These are phyloP conservation scores for Pichia sp. DNA, from an alignment of 1,139 yeast species.

Conservation along the genomic window DNA sequence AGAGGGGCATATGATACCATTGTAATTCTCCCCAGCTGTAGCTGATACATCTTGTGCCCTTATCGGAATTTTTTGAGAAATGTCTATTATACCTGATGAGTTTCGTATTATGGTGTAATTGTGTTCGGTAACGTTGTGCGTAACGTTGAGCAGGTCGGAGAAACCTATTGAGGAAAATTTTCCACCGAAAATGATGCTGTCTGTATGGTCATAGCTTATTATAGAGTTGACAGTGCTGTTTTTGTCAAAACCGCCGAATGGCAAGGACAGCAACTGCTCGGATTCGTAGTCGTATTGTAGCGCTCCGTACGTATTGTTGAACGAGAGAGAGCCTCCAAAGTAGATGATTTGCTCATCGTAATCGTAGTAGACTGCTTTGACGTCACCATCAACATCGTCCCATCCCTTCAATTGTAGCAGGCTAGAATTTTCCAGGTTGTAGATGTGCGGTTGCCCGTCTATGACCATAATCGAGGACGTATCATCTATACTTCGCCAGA, in stretches of 20 bases:
- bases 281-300: conserved; percentile 59
- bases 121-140: conserved; percentile 24
- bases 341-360: conserved; percentile 51
- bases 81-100: conserved; percentile 20
- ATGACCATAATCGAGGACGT: conserved; percentile 16
- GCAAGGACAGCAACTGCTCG: conserved; percentile 43
- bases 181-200: conserved; percentile 77
- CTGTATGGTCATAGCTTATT: conserved; percentile 40
- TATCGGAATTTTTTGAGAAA: conserved; percentile 19
- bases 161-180: conserved; percentile 60
- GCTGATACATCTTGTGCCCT: conserved; percentile 11
- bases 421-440: conserved; percentile 6
- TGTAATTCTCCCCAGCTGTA: conserved; percentile 29
- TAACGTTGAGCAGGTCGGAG: conserved; percentile 40
- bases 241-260: conserved; percentile 75
- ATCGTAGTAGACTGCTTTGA: conserved; percentile 49
- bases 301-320: conserved; percentile 51
- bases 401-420: conserved; percentile 22
- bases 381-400: conserved; percentile 42
- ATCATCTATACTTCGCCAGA: conserved; percentile 15
- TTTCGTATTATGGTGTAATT: conserved; percentile 24
- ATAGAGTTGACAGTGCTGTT: conserved; percentile 65
- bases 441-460: conserved; percentile 24
- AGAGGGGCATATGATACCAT: conserved; percentile 59
- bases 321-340: conserved; percentile 75